Evolutionary conservation across 352 stramenopile genomes (phyloP), one percentile per base, ranked within the genome.

Genomic region (Paralagenidium karlingii): DNA sequence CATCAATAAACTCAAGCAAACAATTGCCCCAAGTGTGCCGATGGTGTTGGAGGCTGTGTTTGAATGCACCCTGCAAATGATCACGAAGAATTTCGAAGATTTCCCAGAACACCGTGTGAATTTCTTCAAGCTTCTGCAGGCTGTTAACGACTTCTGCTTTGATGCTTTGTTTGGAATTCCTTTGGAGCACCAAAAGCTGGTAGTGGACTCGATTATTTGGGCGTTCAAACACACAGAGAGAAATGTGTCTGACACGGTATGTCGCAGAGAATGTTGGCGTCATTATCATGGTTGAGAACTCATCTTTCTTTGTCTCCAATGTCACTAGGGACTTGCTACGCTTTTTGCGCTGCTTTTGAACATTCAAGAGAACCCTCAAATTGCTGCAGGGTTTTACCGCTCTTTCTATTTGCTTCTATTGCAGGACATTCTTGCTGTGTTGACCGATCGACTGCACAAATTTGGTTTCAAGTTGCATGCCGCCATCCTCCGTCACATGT

Each of bases 161-260:
- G 70, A 94, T 34, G 87, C 93, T 29, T 69, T 99, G 30, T 98
- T 99, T 62, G 93, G 81, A 40, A 96, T 99, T 36, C 90, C 94
- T 16, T 62, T 86, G 24, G 91, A 97, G 44, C 89, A 98, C 47
- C 94, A 99, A 62, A 99, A 99, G 64, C 77, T 99, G 15, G 92
- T 99, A 13, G 87, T 99, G 16, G 94, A 99, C 66, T 95, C 87
- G 34, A 93, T 99, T 49, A 96, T 99, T 38, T 99, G 96, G 96
- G 96, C 94, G 8, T 98, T 99, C 68, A 99, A 99, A 69, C 96
- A 99, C 62, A 99, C 94, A 16, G 96, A 99, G 59, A 79, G 96
- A 43, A 98, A 98, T 47, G 97, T 99, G 43, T 84, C 91, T 16
- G 95, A 99, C 53, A 98, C 84, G 47, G 83, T 80, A 63, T 29